Conservation (phyloP, 2,329 filamentous ascomycete genomes). For the Hortaea werneckii region DNA sequence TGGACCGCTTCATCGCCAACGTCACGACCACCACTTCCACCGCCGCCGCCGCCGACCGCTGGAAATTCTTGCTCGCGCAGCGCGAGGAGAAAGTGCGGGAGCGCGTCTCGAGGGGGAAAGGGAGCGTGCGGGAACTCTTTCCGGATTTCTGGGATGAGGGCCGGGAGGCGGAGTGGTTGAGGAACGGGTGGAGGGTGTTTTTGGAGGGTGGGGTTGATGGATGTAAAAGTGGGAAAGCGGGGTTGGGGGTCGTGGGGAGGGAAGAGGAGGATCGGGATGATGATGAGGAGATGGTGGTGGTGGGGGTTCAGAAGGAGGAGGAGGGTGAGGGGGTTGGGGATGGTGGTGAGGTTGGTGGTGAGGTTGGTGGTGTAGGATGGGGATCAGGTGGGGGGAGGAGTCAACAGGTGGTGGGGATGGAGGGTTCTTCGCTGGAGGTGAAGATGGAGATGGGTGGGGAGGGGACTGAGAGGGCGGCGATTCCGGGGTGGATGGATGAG, state of each 20-base stretch:
- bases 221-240: neutral
- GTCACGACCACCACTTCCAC: neutral
- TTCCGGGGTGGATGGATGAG: no score
- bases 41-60: neutral
- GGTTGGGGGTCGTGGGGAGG: neutral
- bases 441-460: no score
- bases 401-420: no score
- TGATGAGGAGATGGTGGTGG: slow-evolving; percentile 3
- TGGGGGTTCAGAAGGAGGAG: no score
- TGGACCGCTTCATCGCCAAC: neutral
- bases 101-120: neutral
- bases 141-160: neutral
- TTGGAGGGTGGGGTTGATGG: neutral
- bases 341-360: no score
- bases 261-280: slow-evolving; percentile 7
- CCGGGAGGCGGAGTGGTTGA: slow-evolving; percentile 1
- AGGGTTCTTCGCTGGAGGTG: no score
- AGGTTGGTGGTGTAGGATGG: no score
- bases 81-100: slow-evolving; percentile 1
- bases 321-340: no score
- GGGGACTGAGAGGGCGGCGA: no score
- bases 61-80: neutral
- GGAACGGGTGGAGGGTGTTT: neutral
- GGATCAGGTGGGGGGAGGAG: no score
- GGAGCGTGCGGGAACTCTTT: neutral